Percentiles rank a stretch among this genome's conserved stretches.
phyloP scores from a whole-genome alignment of 2,329 filamentous ascomycete genomes.

The Aspergillus candidus region DNA sequence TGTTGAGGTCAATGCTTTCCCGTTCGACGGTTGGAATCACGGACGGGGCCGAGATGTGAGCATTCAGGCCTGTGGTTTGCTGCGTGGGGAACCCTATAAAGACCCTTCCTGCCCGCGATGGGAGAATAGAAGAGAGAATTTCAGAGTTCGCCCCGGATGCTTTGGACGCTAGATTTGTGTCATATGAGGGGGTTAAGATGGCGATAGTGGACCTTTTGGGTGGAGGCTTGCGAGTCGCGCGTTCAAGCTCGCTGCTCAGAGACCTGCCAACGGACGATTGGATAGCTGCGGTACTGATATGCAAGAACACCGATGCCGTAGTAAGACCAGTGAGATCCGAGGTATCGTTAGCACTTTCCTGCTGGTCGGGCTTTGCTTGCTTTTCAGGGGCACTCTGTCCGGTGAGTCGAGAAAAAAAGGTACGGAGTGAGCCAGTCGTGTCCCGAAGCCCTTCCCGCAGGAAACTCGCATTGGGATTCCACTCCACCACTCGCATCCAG shows the following conservation, averaged over 20 bases:
- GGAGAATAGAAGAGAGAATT: conserved; percentile 84
- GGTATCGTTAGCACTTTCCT: conserved; percentile 55
- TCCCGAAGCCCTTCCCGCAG: conserved; percentile 36
- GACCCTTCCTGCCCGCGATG: conserved; percentile 80
- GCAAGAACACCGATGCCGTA: conserved; percentile 76
- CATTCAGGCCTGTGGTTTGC: conserved; percentile 88
- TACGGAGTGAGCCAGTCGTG: conserved; percentile 59
- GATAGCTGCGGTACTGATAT: conserved; percentile 78
- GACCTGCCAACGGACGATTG: conserved; percentile 65
- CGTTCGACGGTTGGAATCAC: conserved; percentile 96
- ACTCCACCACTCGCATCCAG: conserved; percentile 82
- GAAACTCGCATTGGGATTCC: conserved; percentile 57
- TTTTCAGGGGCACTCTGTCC: conserved; percentile 46
- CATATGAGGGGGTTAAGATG: conserved; percentile 85
- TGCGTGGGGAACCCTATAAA: conserved; percentile 98
- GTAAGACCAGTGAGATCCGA: conserved; percentile 67
- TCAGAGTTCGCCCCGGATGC: conserved; percentile 50
- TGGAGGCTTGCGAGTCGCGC: conserved; percentile 94
- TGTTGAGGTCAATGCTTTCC: conserved; percentile 94
- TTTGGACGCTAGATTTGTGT: conserved; percentile 65
- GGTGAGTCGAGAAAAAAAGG: conserved; percentile 75
- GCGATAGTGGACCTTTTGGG: conserved; percentile 81
- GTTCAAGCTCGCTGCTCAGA: conserved; percentile 80
- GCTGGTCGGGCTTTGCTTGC: conserved; percentile 42
- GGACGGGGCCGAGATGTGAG: conserved; percentile 91